A percentile compares a stretch with the other conserved stretches of the same genome.
These are phyloP conservation scores for Yamadazyma insecticola DNA, from an alignment of 805 yeast species.

Conservation along the genomic window DNA sequence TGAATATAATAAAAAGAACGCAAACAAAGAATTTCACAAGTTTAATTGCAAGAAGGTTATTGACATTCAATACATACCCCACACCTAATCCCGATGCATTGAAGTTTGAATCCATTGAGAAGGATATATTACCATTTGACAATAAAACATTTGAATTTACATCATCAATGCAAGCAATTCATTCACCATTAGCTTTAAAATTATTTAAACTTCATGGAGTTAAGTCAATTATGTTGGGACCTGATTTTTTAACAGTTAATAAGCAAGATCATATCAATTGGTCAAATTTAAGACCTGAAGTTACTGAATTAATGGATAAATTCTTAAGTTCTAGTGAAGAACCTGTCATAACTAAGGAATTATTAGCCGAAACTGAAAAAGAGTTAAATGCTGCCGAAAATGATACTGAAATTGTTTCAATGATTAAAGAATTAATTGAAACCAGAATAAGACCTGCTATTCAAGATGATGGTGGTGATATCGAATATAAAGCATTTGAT, in stretches of 20 bases:
- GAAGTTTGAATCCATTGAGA: slow-evolving; percentile 53
- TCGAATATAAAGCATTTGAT: slow-evolving; percentile 81
- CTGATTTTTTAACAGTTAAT: slow-evolving; percentile 68
- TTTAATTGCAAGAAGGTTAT: too few species aligned
- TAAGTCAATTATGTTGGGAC: slow-evolving; percentile 69
- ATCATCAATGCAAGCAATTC: slow-evolving; percentile 48
- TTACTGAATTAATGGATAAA: slow-evolving; percentile 58
- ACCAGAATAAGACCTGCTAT: slow-evolving; percentile 97
- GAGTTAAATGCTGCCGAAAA: slow-evolving; percentile 52
- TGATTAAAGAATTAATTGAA: slow-evolving; percentile 88
- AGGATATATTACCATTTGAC: slow-evolving; percentile 41
- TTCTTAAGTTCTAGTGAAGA: slow-evolving; percentile 35
- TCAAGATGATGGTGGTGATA: slow-evolving; percentile 98
- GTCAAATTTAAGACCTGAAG: slow-evolving; percentile 51
- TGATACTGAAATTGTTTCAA: slow-evolving; percentile 66
- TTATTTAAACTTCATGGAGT: slow-evolving; percentile 61
- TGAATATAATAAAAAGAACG: too few species aligned
- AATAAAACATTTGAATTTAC: slow-evolving; percentile 50
- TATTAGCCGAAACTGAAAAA: slow-evolving; percentile 34
- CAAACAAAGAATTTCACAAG: too few species aligned
- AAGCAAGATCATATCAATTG: slow-evolving; percentile 60
- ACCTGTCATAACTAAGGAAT: slow-evolving; percentile 38
- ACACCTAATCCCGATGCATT: slow-evolving; percentile 78
- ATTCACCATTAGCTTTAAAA: slow-evolving; percentile 61
- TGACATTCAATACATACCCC: slow-evolving; percentile 43